Evolutionary conservation across 371 early-diverging fungal genomes (phyloP), one percentile per base, ranked within the genome.

Genomic region (Apophysomyces sp.): DNA sequence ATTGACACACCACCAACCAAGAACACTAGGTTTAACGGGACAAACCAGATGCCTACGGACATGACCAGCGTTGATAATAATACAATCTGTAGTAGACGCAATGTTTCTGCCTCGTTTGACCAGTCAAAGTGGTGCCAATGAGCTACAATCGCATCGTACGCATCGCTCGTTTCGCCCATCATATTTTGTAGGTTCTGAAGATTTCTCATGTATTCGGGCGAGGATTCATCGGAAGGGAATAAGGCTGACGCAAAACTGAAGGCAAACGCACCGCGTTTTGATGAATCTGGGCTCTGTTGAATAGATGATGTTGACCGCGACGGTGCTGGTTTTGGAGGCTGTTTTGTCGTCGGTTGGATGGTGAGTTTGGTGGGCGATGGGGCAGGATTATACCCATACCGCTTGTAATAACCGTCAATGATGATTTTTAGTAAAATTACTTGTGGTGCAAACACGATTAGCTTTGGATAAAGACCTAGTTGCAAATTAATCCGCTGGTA

Each of bases 101-200:
- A 66, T 0, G 80, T 72, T 31, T 69, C 60, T 53, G 52, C 56
- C 32, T 77, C 77, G 15, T 67, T 61, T 4, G 74, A 69, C 80
- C 80, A 76, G 60, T 81, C 72, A 39, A 78, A 57, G 21, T 63
- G 60, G 60, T 67, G 73, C 29, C 60, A 40, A 18, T 76, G 58
- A 15, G 65, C 61, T 3, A 64, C 64, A 6, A 70, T 55, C 24
- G 68, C 32, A 52, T 77, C 77, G 32, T 81, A 77, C 2, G 63
- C 44, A 61, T 73, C 76, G 52, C 72, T 66, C 52, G 78, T 67
- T 66, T 77, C 75, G 32, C 79, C 77, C 77, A 77, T 76, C 79
- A 77, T 78, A 57, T 78, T 81, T 57, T 81, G 82, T 15, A 81
- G 26, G 40, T 77, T 74, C 39, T 77, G 72, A 67, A 81, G 65